These are phyloP conservation scores for Calonectria fujianensis DNA, from an alignment of 2,329 filamentous ascomycete species.

Conservation along the genomic window DNA sequence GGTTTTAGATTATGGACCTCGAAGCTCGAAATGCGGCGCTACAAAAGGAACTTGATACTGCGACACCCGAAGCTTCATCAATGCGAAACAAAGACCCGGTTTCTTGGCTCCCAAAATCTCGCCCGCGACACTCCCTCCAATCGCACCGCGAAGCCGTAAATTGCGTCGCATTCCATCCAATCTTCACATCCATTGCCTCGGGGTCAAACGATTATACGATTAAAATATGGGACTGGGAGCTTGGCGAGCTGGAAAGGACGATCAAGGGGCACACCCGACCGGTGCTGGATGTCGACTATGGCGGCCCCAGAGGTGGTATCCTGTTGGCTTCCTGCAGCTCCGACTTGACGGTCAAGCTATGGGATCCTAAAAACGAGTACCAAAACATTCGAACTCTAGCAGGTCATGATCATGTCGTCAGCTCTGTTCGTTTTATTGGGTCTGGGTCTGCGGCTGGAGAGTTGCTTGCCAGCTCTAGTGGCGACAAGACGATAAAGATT, in stretches of 20 bases:
- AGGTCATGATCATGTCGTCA: constrained; percentile 94
- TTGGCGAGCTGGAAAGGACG: constrained; percentile 91
- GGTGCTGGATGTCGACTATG: constrained; percentile 92
- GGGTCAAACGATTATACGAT: constrained; percentile 94
- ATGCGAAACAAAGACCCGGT: constrained; percentile 88
- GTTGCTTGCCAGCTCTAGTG: constrained; percentile 87
- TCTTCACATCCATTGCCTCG: constrained; percentile 91
- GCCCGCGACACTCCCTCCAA: constrained; percentile 86
- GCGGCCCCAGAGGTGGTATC: constrained; percentile 81
- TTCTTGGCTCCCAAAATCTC: constrained; percentile 87
- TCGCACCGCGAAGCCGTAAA: constrained; percentile 88
- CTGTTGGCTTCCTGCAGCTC: constrained; percentile 81
- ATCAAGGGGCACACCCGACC: constrained; percentile 94
- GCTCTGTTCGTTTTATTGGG: constrained; percentile 90
- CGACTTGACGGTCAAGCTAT: constrained; percentile 94
- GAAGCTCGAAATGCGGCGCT: constrained; percentile 83
- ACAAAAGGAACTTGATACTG: constrained; percentile 88
- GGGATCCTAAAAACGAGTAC: constrained; percentile 94
- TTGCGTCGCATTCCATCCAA: constrained; percentile 92
- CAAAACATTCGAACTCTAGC: constrained; percentile 95
- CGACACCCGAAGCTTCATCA: constrained; percentile 84
- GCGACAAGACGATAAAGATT: constrained; percentile 89
- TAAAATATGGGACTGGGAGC: constrained; percentile 98
- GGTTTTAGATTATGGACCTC: constrained; percentile 89
- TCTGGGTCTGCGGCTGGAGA: constrained; percentile 89